Evolutionary conservation across 2,329 filamentous ascomycete species (phyloP).

Genomic region (Talaromyces sp.): DNA sequence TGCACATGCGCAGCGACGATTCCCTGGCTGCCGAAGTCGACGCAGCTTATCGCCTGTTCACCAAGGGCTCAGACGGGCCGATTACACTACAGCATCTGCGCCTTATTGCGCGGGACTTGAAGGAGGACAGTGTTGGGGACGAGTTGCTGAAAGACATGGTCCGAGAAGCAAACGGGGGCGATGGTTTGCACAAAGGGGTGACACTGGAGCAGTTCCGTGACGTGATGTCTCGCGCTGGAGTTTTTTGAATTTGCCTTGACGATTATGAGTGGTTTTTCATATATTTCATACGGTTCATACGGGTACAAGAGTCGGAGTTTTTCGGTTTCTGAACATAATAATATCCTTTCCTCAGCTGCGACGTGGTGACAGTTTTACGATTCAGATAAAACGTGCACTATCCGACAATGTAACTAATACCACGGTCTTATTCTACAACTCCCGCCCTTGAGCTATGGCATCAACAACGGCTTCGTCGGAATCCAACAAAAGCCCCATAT

Average conservation of each 20-base stretch:
- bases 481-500: constrained; percentile 20
- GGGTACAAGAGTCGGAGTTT: neutral
- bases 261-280: neutral
- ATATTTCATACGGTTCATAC: neutral
- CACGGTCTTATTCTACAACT: constrained; percentile 9
- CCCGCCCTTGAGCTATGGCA: constrained; percentile 11
- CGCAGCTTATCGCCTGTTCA: constrained; percentile 79
- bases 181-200: constrained; percentile 66
- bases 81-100: constrained; percentile 78
- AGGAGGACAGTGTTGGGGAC: constrained; percentile 73
- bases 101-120: constrained; percentile 72
- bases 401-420: neutral
- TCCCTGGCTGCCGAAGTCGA: constrained; percentile 66
- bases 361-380: neutral
- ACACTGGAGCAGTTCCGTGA: constrained; percentile 75
- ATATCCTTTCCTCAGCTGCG: neutral
- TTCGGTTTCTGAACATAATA: neutral
- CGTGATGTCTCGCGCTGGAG: constrained; percentile 78
- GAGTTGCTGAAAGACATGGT: constrained; percentile 90
- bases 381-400: neutral
- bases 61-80: constrained; percentile 48
- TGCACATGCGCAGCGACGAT: constrained; percentile 56
- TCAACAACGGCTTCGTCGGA: constrained; percentile 23
- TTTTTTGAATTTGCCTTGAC: constrained; percentile 56
- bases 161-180: constrained; percentile 82